Evolutionary conservation across 192 early-diverging fungal species (phyloP).

Genomic region (Backusella parvicylindrica): DNA sequence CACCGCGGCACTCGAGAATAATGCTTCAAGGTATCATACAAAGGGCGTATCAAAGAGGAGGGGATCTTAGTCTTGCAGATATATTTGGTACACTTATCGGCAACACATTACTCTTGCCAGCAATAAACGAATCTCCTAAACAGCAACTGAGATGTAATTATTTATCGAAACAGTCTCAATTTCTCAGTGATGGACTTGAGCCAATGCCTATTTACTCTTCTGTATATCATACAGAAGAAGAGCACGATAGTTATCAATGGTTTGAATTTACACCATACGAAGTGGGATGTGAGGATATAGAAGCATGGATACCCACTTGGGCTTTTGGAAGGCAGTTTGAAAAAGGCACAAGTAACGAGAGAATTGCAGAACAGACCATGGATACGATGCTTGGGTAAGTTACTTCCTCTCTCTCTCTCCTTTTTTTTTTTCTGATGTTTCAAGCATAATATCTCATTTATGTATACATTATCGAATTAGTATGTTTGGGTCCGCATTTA

Average conservation of each 20-base stretch:
- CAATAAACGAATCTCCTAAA: not conserved
- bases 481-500: slow-evolving; percentile 47
- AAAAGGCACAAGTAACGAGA: slow-evolving; percentile 56
- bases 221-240: not conserved
- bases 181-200: slow-evolving; percentile 52
- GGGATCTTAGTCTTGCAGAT: slow-evolving; percentile 48
- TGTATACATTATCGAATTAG: slow-evolving; percentile 3
- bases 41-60: slow-evolving; percentile 22
- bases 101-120: slow-evolving; percentile 36
- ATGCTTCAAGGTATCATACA: slow-evolving; percentile 26
- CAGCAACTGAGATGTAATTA: slow-evolving; percentile 36
- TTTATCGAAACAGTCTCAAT: slow-evolving; percentile 48
- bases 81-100: slow-evolving; percentile 53
- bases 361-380: slow-evolving; percentile 63
- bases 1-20: slow-evolving; percentile 9
- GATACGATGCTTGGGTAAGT: slow-evolving; percentile 60
- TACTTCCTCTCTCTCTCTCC: not conserved
- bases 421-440: too few species aligned
- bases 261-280: slow-evolving; percentile 82
- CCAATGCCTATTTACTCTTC: slow-evolving; percentile 77
- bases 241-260: slow-evolving; percentile 61
- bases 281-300: slow-evolving; percentile 72
- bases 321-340: slow-evolving; percentile 75
- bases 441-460: not conserved
- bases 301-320: slow-evolving; percentile 76